Conservation (phyloP, 169 alveolate species). For the Babesia gibsoni region DNA sequence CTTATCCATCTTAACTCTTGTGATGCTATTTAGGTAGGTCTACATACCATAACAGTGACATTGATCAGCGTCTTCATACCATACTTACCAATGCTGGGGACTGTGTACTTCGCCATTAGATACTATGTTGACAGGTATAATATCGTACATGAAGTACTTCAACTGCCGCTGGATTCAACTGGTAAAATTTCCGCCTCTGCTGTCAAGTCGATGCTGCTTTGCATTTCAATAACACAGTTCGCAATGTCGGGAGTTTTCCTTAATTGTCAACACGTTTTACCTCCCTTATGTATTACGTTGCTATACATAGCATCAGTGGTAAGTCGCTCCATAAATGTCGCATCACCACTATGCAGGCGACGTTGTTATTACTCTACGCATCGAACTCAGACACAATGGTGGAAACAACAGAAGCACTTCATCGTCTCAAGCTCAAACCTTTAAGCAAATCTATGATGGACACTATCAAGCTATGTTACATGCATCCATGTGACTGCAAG, state of each 20-base stretch:
- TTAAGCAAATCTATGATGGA: constrained; percentile 52
- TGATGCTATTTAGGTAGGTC: constrained; percentile 71
- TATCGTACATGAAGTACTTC: constrained; percentile 65
- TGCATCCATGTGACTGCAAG: constrained; percentile 66
- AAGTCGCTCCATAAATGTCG: background rate
- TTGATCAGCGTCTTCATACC: constrained; percentile 60
- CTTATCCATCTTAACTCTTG: constrained; percentile 70
- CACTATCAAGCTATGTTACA: constrained; percentile 59
- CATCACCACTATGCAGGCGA: constrained; percentile 17
- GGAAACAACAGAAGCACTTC: constrained; percentile 11
- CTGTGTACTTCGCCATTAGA: constrained; percentile 69
- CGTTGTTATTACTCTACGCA: constrained; percentile 64
- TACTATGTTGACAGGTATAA: constrained; percentile 76
- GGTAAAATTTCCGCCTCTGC: constrained; percentile 73
- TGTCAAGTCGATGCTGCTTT: constrained; percentile 73
- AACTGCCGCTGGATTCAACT: constrained; percentile 72
- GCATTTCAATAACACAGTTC: constrained; percentile 70
- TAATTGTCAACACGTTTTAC: constrained; percentile 47
- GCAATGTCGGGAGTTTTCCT: constrained; percentile 65
- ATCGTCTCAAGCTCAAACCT: constrained; percentile 42
- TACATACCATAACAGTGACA: background rate
- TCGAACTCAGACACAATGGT: constrained; percentile 52
- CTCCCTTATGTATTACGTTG: constrained; percentile 33
- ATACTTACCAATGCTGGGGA: constrained; percentile 67
- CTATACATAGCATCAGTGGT: constrained; percentile 67